These are phyloP conservation scores for Verruconis gallopava DNA, from an alignment of 2,329 filamentous ascomycete genomes.

Conservation along the genomic window DNA sequence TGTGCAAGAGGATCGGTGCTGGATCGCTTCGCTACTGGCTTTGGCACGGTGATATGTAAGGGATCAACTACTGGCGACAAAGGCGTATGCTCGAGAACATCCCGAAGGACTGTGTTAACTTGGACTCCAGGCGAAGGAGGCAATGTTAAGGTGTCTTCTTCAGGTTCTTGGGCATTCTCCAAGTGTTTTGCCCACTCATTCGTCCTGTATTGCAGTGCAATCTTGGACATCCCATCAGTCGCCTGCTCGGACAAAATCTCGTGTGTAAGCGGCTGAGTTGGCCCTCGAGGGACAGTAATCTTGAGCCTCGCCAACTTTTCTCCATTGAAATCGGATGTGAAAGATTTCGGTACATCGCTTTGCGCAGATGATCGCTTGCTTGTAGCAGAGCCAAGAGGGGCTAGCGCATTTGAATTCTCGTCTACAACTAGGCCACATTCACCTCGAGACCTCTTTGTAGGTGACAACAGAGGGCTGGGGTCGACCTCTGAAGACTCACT, in stretches of 20 bases:
- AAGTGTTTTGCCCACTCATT: conserved; percentile 96
- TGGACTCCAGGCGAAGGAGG: conserved; percentile 29
- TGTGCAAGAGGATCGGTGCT: conserved; percentile 1
- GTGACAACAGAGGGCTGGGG: not conserved
- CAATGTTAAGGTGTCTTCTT: conserved; percentile 46
- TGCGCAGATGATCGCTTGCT: not conserved
- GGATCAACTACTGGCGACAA: not conserved
- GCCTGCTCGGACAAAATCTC: conserved; percentile 55
- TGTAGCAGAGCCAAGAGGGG: not conserved
- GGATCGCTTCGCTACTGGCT: conserved; percentile 2
- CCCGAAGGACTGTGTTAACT: conserved; percentile 27
- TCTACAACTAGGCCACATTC: not conserved
- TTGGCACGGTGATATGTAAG: not conserved
- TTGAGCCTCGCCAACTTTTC: not conserved
- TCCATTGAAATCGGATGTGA: not conserved
- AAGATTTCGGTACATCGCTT: not conserved
- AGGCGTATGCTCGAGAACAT: conserved; percentile 23
- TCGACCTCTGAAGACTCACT: not conserved
- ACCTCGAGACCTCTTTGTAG: not conserved
- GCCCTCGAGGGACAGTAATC: not conserved
- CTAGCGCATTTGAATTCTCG: not conserved
- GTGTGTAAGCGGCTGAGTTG: not conserved
- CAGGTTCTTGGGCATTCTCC: conserved; percentile 59
- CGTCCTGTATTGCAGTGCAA: conserved; percentile 73
- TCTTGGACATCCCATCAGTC: conserved; percentile 43